These are phyloP conservation scores for Thuja plicata DNA, from an alignment of 83 land plant species.

Conservation along the genomic window DNA sequence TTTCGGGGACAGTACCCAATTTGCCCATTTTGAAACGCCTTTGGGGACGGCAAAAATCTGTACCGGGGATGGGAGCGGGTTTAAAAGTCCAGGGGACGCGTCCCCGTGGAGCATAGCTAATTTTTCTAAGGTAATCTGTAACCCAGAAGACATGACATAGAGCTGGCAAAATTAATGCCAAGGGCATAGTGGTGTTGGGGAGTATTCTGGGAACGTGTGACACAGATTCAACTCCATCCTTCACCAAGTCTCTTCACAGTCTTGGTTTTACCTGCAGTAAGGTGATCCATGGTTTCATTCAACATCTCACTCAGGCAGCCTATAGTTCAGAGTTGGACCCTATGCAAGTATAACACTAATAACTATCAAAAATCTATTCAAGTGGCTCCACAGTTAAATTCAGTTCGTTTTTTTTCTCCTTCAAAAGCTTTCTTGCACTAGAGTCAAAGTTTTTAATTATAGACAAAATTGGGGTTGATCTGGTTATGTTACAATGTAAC, in stretches of 20 bases:
- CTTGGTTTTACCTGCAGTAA: too few species aligned
- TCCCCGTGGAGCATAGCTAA: too few species aligned
- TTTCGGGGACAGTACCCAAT: too few species aligned
- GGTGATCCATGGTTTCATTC: background rate
- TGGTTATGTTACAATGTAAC: background rate
- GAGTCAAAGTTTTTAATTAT: background rate
- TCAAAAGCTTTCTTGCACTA: background rate
- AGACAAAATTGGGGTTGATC: background rate
- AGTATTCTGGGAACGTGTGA: background rate
- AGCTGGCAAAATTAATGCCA: too few species aligned
- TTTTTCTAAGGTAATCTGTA: too few species aligned
- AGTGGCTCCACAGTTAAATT: background rate
- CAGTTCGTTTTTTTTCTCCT: background rate
- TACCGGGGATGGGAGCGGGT: too few species aligned
- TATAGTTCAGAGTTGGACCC: background rate
- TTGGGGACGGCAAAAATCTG: too few species aligned
- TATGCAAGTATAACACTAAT: background rate
- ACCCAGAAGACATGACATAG: too few species aligned
- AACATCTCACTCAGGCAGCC: background rate
- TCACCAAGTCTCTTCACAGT: background rate
- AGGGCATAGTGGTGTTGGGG: too few species aligned
- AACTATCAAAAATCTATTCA: background rate
- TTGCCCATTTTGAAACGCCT: too few species aligned
- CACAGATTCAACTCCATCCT: background rate
- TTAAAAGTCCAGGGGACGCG: too few species aligned